Evolutionary conservation across 2,329 filamentous ascomycete genomes (phyloP).

Genomic region (Epichloe sylvatica): DNA sequence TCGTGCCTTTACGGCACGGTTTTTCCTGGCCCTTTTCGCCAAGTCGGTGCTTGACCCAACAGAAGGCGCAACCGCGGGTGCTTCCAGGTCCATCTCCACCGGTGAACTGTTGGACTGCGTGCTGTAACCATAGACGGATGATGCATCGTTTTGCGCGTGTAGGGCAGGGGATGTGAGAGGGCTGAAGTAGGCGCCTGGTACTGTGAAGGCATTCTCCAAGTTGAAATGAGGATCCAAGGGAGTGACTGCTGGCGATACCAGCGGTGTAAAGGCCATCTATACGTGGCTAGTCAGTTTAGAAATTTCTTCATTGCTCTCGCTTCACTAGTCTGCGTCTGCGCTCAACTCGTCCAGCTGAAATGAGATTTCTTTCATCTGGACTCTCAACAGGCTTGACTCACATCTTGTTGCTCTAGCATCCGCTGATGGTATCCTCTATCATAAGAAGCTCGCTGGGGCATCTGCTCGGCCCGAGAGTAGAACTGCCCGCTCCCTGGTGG

Average conservation of each 20-base stretch:
- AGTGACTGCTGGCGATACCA: slow-evolving; percentile 74
- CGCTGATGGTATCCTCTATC: slow-evolving; percentile 50
- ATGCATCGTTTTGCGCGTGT: slow-evolving; percentile 51
- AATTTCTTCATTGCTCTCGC: neutral
- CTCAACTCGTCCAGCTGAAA: too few species aligned
- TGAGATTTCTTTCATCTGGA: neutral
- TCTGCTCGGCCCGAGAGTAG: slow-evolving; percentile 44
- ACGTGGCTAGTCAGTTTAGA: neutral
- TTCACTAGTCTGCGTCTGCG: too few species aligned
- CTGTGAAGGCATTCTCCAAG: slow-evolving; percentile 42
- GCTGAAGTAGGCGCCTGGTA: slow-evolving; percentile 66
- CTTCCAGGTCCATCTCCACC: slow-evolving; percentile 42
- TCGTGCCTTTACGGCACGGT: slow-evolving; percentile 36
- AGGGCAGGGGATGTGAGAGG: slow-evolving; percentile 70
- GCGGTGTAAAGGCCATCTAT: slow-evolving; percentile 63
- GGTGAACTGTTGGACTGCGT: slow-evolving; percentile 37
- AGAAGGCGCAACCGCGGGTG: slow-evolving; percentile 19
- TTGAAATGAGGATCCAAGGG: slow-evolving; percentile 60
- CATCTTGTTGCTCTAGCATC: slow-evolving; percentile 56
- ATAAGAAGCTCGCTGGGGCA: slow-evolving; percentile 44
- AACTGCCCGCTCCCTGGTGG: slow-evolving; percentile 44
- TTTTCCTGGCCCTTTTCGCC: slow-evolving; percentile 40
- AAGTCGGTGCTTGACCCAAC: slow-evolving; percentile 31
- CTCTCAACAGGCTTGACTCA: slow-evolving; percentile 20
- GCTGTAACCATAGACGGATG: slow-evolving; percentile 31